phyloP scores from a whole-genome alignment of 2,329 filamentous ascomycete species.

The Calonectria pauciramosa region DNA sequence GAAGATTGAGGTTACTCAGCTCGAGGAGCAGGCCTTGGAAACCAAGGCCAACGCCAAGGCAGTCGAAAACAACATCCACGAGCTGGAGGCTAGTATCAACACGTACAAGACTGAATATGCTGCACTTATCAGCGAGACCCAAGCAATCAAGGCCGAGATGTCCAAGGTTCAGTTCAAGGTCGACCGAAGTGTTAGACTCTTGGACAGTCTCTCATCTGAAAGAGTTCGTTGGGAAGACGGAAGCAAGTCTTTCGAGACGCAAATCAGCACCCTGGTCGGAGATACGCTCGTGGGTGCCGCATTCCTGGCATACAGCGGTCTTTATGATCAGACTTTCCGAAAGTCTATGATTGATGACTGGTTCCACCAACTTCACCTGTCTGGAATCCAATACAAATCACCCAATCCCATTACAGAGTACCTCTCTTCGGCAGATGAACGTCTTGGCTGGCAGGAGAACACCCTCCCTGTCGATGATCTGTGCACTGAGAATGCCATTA shows the following conservation, averaged over 20 bases:
- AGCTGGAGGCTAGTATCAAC: conserved; percentile 90
- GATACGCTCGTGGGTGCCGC: conserved; percentile 97
- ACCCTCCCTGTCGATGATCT: conserved; percentile 94
- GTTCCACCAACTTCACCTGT: conserved; percentile 91
- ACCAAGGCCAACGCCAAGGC: conserved; percentile 95
- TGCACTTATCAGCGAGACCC: conserved; percentile 94
- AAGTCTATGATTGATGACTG: conserved; percentile 99
- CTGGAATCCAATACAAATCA: conserved; percentile 93
- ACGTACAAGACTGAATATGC: conserved; percentile 98
- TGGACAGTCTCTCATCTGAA: conserved; percentile 96
- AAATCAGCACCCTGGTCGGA: conserved; percentile 95
- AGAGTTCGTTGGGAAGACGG: conserved; percentile 94
- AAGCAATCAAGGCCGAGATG: conserved; percentile 98
- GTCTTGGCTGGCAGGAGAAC: conserved; percentile 95
- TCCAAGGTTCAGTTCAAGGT: conserved; percentile 97
- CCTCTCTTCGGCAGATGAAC: conserved; percentile 94
- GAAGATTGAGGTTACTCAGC: conserved; percentile 86
- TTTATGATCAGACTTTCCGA: conserved; percentile 98
- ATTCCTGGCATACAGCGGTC: conserved; percentile 95
- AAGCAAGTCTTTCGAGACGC: conserved; percentile 97
- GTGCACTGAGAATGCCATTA: conserved; percentile 98
- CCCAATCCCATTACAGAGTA: conserved; percentile 97
- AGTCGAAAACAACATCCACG: conserved; percentile 87
- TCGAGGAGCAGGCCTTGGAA: conserved; percentile 90
- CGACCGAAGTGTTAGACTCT: conserved; percentile 91